Evolutionary conservation across 805 yeast genomes (phyloP), one percentile per base, ranked within the genome.

Genomic region (Ogataea glucozyma): DNA sequence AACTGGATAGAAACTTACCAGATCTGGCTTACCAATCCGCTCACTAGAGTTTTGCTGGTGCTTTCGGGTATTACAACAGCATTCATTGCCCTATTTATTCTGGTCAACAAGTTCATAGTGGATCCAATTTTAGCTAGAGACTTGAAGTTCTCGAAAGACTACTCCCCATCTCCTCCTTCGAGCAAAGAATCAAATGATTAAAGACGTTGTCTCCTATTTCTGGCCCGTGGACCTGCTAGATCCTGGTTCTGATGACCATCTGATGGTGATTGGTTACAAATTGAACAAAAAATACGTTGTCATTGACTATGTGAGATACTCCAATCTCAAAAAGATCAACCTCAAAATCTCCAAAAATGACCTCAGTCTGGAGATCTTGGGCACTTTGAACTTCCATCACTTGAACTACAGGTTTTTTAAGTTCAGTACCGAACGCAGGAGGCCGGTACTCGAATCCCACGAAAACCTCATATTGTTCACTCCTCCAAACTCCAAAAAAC

Each of bases 401-500:
- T 16, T 41, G 13, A 44, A 46, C 14, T 40, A 48, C 27, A 21
- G 56, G 26, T 13, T 32, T 22, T 47, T 60, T 38, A 35, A 43
- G 26, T 52, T 49, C 31, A 56, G 54, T 31, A 26, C 29, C 14
- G 19, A 17, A 2, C n/a, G 30, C 2, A 31, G 43, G 13, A 32
- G n/a, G 13, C 63, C 63, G 9, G 31, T 49, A 4, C 19, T 56
- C 21, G 38, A 42, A 3, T 17, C 37, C 2, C 27, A 54, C 23
- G 60, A 56, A 30, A 59, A 56, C 32, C 30, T 80, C 2, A 63
- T 84, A 4, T 53, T 74, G n/a, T 89, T 79, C 57, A 75, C 76
- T 19, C 84, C 93, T 1, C 97, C 97, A 0, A 73, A 76, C 32
- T 78, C 84, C 14, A 71, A 71, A 21, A 74, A 77, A 45, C 72